Evolutionary conservation across 73 alveolate genomes (phyloP).

Genomic region (Symbiodinium natans): DNA sequence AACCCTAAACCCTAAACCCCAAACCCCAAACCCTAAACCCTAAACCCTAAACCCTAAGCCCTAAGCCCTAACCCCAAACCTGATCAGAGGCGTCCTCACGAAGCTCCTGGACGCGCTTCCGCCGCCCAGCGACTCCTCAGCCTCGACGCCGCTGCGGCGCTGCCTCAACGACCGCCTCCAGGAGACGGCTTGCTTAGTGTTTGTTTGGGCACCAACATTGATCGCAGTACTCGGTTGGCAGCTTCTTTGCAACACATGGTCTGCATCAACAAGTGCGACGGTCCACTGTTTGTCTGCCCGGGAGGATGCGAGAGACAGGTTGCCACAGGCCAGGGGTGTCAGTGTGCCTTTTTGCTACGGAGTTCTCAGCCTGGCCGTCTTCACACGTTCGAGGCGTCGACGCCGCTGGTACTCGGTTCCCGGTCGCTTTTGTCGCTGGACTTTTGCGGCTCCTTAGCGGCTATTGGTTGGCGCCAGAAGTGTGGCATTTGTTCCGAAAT

Average conservation of each 20-base stretch:
- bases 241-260: too few species aligned
- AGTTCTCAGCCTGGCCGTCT: too few species aligned
- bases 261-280: too few species aligned
- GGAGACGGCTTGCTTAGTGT: conserved; percentile 10
- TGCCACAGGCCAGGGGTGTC: conserved; percentile 61
- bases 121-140: conserved; percentile 37
- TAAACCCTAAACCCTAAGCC: neutral
- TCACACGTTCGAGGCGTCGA: conserved; percentile 61
- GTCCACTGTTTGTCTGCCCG: too few species aligned
- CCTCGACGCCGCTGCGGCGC: conserved; percentile 58
- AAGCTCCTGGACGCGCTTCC: conserved; percentile 60
- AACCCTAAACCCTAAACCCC: neutral
- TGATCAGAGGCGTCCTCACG: conserved; percentile 24
- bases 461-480: too few species aligned
- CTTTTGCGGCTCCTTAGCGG: conserved; percentile 68
- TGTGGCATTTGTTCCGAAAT: too few species aligned
- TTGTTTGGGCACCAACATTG: too few species aligned
- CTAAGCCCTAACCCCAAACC: neutral
- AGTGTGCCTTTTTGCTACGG: too few species aligned
- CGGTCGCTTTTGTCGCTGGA: conserved; percentile 59
- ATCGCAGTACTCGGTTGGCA: too few species aligned
- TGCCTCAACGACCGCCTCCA: conserved; percentile 69
- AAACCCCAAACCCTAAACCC: neutral
- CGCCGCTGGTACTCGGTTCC: neutral
- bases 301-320: conserved; percentile 56